Conservation (phyloP, 805 yeast species). For the Saturnispora bothae region DNA sequence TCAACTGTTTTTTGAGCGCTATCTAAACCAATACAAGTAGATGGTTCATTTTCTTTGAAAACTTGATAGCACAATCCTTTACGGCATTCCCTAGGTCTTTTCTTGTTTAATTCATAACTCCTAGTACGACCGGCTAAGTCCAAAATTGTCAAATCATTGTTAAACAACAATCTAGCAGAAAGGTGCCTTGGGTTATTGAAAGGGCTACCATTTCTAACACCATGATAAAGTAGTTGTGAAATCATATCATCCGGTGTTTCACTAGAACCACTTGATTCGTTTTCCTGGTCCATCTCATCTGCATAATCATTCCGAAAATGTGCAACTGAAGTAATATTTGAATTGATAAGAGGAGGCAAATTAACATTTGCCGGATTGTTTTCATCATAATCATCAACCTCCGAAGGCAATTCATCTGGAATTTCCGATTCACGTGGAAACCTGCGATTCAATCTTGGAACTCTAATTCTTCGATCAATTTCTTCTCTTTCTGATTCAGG, state of each 20-base stretch:
- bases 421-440: too few relatives aligned
- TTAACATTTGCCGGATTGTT: too few relatives aligned
- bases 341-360: too few relatives aligned
- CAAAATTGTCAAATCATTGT: conserved; percentile 12
- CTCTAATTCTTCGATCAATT: too few relatives aligned
- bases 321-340: too few relatives aligned
- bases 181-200: too few relatives aligned
- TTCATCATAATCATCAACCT: too few relatives aligned
- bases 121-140: neutral
- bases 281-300: too few relatives aligned
- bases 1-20: conserved; percentile 2
- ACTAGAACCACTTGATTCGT: conserved; percentile 8
- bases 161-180: conserved; percentile 21
- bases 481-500: too few relatives aligned
- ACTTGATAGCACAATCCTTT: conserved; percentile 2
- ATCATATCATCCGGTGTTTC: conserved; percentile 4
- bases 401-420: too few relatives aligned
- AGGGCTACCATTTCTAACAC: conserved; percentile 17
- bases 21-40: neutral
- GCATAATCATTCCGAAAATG: too few relatives aligned
- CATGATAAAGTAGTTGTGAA: conserved; percentile 17
- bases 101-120: neutral
- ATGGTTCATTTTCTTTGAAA: neutral
- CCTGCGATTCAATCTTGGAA: too few relatives aligned
- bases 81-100: conserved; percentile 1